A percentile compares a stretch with the other conserved stretches of the same genome.
These are phyloP conservation scores for Talaromyces sp. DNA, from an alignment of 2,329 filamentous ascomycete species.

Conservation along the genomic window DNA sequence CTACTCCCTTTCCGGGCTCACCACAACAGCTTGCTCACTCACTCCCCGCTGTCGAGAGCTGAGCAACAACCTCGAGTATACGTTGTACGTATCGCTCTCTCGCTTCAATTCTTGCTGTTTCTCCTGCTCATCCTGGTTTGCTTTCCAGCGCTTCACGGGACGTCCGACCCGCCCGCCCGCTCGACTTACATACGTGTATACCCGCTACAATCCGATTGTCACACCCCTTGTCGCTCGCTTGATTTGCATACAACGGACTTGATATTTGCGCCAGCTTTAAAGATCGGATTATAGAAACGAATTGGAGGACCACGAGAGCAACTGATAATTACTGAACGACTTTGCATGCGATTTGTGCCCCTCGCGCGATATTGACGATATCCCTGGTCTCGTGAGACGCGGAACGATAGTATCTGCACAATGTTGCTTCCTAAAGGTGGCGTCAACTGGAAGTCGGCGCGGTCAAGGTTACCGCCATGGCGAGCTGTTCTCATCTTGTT, in stretches of 20 bases:
- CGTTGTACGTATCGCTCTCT: background rate
- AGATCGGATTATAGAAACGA: background rate
- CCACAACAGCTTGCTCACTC: background rate
- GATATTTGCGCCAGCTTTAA: background rate
- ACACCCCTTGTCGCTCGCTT: constrained; percentile 6
- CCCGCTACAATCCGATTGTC: constrained; percentile 5
- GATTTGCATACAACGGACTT: background rate
- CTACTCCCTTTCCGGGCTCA: background rate
- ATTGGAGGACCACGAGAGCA: background rate
- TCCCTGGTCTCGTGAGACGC: background rate
- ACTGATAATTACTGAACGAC: background rate
- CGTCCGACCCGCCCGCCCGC: background rate
- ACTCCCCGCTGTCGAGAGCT: background rate
- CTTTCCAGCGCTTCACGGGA: background rate
- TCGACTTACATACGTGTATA: background rate
- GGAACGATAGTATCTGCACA: constrained; percentile 21
- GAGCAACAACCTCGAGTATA: background rate
- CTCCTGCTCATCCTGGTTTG: background rate
- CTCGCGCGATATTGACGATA: background rate
- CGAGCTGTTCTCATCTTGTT: constrained; percentile 68
- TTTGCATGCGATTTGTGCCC: background rate
- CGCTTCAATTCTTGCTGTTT: background rate
- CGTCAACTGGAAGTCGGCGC: constrained; percentile 80
- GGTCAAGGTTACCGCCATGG: constrained; percentile 71
- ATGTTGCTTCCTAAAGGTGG: constrained; percentile 93